Conservation (phyloP, 768 basidiomycete genomes). For the Pholiota microspora region DNA sequence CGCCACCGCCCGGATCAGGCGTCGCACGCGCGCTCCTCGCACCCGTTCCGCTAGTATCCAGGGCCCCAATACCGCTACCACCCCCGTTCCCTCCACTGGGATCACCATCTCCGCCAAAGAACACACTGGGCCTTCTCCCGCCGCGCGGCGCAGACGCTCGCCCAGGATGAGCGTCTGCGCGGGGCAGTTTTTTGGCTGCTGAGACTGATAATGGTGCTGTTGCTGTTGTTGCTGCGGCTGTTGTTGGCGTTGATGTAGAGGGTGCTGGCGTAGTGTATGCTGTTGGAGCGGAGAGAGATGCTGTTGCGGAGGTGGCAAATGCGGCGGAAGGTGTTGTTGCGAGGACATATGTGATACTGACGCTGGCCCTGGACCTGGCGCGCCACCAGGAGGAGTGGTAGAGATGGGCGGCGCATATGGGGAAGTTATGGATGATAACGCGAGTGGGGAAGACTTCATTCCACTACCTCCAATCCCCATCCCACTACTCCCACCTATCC, state of each 20-base stretch:
- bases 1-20: neutral
- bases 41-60: neutral
- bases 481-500: too few relatives aligned
- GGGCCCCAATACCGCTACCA: neutral
- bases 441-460: constrained; percentile 30
- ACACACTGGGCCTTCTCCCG: constrained; percentile 38
- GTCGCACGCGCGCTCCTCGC: neutral
- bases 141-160: constrained; percentile 71
- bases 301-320: too few relatives aligned
- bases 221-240: too few relatives aligned
- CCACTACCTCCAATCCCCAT: too few relatives aligned
- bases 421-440: constrained; percentile 39
- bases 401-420: too few relatives aligned
- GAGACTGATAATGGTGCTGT: neutral
- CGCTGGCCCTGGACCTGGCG: too few relatives aligned
- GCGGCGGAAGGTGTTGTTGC: too few relatives aligned
- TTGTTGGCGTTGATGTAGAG: too few relatives aligned
- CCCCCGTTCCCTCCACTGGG: neutral
- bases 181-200: constrained; percentile 69
- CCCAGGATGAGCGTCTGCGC: constrained; percentile 80
- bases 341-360: too few relatives aligned
- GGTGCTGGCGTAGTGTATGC: too few relatives aligned
- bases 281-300: neutral
- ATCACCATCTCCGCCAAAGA: constrained; percentile 10
- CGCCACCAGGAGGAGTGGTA: too few relatives aligned